Base-by-base conservation (phyloP, 2,329 filamentous ascomycete species). In the Ophiocordyceps sinensis region DNA sequence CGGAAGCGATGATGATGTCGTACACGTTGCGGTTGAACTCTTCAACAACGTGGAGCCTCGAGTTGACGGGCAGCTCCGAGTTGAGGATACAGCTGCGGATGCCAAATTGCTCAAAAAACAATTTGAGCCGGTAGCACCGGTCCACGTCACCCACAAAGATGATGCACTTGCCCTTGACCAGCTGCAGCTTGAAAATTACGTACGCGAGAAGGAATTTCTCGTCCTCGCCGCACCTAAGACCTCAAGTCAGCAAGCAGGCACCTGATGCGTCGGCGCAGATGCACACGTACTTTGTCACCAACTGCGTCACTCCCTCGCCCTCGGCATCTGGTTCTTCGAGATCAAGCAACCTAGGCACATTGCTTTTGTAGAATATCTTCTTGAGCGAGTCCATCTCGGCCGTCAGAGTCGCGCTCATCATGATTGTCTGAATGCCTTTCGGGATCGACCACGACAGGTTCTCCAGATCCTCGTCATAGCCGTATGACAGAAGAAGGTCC, bases 1-100 rank as follows among this genome's bases (percentile, higher is more conserved):
- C 91, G 1, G 86, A 88, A 1, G 91, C 91, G 52, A 98, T 94
- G 50, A 98, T 88, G 46, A 96, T 95, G 53, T 98, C 89, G 69
- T 98, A 98, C 7, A 96, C 79, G 41, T 85, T 85, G 62, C 85
- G 84, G 66, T 96, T 98, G 65, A 98, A 98, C 59, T 96, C 87
- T 53, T 96, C 84, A 3, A 98, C 89, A 2, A 94, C 87, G 57
- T 98, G 89, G 32, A 95, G 78, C 44, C 91, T 74, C 1, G 85
- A 91, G 54, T 95, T 95, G 49, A 96, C 80, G 0, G 91, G 91
- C 30, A 98, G 65, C 56, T 98, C 89, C 1, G 86, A 91, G 64
- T 98, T 98, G 34, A 98, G 66, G 26, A 95, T 85, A 61, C 85
- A 94, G 53, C 85, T 89, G 57, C 86, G 82, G 56, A 95, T 89